Base-by-base conservation (phyloP, 2,329 filamentous ascomycete genomes). In the Neoarthrinium moseri region DNA sequence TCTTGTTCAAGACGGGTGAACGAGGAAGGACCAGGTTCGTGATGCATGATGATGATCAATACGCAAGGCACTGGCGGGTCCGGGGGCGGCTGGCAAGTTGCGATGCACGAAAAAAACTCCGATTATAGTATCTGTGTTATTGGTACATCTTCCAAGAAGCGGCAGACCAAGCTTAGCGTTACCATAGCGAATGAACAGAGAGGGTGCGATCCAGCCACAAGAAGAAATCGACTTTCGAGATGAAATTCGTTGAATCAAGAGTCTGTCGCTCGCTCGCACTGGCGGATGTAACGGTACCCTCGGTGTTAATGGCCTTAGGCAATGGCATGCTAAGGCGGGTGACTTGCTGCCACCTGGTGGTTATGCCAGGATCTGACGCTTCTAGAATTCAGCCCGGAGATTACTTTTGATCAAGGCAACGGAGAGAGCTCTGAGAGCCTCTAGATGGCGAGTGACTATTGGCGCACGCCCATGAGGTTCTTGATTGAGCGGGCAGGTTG, bases 101-200 rank as follows among this genome's bases (percentile, higher is more conserved):
- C 50, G 46, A 54, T 52, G 50, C 50, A 55, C 45, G 50, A n/a
- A n/a, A 37, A 55, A 45, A 39, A 15, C 50, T 54, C 51, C 53
- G 51, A 55, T 48, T 50, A 50, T 49, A 47, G 46, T 37, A 49
- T 49, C 29, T 33, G 7, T 11, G 35, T 10, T 26, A 44, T 18
- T 23, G 13, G n/a, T 29, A 29, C 26, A n/a, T 29, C 26, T 29
- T n/a, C 8, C 8, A 29, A n/a, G 8, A 29, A 29, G 26, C n/a
- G n/a, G n/a, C n/a, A n/a, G n/a, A n/a, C n/a, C n/a, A n/a, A n/a
- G n/a, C n/a, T n/a, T n/a, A n/a, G n/a, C n/a, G n/a, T n/a, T n/a
- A n/a, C n/a, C n/a, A n/a, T n/a, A n/a, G n/a, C n/a, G n/a, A n/a
- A n/a, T n/a, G n/a, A n/a, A n/a, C n/a, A n/a, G n/a, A n/a, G n/a